Conservation (phyloP, 257 asterid genomes). For the Marsdenia floribunda region DNA sequence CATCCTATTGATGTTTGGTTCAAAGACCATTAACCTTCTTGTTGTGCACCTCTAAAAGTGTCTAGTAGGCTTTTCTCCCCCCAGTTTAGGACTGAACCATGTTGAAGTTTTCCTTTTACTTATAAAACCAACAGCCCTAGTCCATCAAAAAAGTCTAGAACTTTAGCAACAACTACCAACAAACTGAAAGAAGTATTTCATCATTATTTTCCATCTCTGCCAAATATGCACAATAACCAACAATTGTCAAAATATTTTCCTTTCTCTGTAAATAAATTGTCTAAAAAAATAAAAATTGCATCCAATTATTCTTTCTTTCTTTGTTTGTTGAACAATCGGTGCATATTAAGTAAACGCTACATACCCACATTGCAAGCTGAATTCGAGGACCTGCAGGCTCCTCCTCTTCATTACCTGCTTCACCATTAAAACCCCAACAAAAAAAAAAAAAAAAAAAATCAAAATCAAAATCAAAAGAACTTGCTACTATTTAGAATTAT, state of each 20-base stretch:
- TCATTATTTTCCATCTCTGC: background rate
- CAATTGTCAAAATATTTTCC: background rate
- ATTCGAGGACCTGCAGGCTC: conserved; percentile 44
- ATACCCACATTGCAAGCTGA: conserved; percentile 99
- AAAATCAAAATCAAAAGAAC: background rate
- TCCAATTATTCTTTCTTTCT: background rate
- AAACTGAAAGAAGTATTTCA: background rate
- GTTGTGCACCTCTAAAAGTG: background rate
- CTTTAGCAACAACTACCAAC: background rate
- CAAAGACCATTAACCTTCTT: background rate
- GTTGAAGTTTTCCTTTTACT: background rate
- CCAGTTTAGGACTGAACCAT: background rate
- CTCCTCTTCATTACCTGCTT: conserved; percentile 47
- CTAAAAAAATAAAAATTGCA: background rate
- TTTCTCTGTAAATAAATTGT: background rate
- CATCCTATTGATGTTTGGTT: background rate
- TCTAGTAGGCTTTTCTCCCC: background rate
- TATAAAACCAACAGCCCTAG: background rate
- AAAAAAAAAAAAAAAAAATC: background rate
- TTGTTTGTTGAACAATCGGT: background rate
- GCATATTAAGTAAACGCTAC: conserved; percentile 10
- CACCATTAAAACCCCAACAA: conserved; percentile 14
- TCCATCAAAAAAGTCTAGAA: background rate
- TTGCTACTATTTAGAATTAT: background rate
- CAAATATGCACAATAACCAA: background rate